A percentile compares a stretch with the other conserved stretches of the same genome.
Conservation (phyloP, 257 asterid genomes). For the Solanum neorickii region DNA sequence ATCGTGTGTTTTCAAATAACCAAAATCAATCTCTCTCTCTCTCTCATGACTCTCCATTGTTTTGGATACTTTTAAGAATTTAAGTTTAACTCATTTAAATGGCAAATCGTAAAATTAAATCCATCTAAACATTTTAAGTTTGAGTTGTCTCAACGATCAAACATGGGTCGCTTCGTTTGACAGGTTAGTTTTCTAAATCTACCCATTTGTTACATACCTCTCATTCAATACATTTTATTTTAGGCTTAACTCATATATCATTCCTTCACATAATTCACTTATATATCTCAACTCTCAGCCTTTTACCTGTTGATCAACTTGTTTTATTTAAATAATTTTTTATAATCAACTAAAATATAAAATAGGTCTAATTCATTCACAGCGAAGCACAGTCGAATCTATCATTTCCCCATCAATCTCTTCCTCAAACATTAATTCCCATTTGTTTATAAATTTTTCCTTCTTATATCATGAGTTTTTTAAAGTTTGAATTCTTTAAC, state of each 20-base stretch:
- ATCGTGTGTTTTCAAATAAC: neutral
- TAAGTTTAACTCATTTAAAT: neutral
- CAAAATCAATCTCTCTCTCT: neutral
- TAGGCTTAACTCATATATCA: neutral
- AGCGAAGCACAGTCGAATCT: neutral
- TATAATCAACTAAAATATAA: no score
- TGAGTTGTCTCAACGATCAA: neutral
- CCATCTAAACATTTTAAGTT: neutral
- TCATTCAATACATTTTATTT: neutral
- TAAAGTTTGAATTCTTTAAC: no score
- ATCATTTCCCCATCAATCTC: neutral
- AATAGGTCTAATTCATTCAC: neutral
- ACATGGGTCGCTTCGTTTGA: neutral
- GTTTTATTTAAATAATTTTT: no score
- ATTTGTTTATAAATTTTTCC: neutral
- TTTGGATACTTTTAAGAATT: neutral
- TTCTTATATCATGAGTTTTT: neutral
- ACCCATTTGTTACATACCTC: neutral
- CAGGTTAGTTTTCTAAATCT: neutral
- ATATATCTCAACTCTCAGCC: neutral
- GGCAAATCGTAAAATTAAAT: neutral
- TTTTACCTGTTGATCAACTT: neutral
- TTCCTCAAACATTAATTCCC: neutral
- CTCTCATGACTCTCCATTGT: neutral
- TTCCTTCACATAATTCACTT: neutral